Evolutionary conservation across 108 stramenopile species (phyloP).

Genomic region (Schizochytrium sp.): DNA sequence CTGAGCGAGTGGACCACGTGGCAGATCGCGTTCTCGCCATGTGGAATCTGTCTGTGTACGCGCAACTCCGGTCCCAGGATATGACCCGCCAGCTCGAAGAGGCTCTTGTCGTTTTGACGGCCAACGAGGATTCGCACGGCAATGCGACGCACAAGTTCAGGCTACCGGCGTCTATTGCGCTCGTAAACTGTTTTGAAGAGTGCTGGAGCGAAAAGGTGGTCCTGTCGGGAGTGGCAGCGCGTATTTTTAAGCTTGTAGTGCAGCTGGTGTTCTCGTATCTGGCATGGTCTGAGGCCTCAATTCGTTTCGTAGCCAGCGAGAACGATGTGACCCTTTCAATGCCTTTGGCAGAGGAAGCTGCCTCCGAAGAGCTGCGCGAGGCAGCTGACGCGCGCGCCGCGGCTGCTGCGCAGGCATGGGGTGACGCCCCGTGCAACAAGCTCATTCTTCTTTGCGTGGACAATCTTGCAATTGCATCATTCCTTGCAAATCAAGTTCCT

Average conservation of each 20-base stretch:
- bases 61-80: background rate
- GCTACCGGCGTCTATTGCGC: background rate
- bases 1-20: background rate
- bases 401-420: background rate
- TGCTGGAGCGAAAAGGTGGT: constrained; percentile 2
- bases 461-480: background rate
- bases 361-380: background rate
- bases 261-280: background rate
- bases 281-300: background rate
- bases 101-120: background rate
- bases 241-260: background rate
- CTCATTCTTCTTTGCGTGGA: background rate
- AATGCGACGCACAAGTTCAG: background rate
- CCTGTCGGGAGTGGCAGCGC: background rate
- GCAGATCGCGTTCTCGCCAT: background rate
- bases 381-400: background rate
- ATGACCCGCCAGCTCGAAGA: background rate
- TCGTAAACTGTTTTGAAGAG: background rate
- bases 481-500: background rate
- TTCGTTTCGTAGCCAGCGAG: background rate
- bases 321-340: background rate
- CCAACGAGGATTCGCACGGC: background rate
- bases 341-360: background rate
- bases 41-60: constrained; percentile 9
- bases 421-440: background rate